Evolutionary conservation across 257 asterid genomes (phyloP), one percentile per base, ranked within the genome.

Genomic region (Primulina tabacum): DNA sequence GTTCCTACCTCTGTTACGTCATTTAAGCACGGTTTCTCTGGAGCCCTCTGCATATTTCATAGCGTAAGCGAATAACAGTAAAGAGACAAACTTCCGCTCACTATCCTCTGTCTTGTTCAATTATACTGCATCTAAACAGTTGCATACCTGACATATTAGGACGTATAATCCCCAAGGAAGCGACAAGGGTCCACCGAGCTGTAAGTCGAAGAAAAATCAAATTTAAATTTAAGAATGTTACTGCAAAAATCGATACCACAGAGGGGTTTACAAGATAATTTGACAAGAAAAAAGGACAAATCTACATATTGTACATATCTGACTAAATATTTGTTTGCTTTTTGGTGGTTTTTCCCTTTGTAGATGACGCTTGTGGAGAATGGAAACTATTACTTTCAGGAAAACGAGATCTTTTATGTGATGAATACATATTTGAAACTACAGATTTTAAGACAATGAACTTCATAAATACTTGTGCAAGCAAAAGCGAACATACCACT

Each of bases 161-260:
- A 93, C 96, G n/a, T 90, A 93, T 58, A 93, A 79, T 75, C 97
- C 99, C 99, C 99, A 93, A 7, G 97, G 99, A 74, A 93, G 97
- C 30, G 99, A 89, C 50, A 93, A 79, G 38, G 99, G 99, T 52
- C 99, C 99, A 64, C 96, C 97, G 4, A 93, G 89, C 97, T 90
- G 95, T 70, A 20, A 71, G 59, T 7, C n/a, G 37, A 33, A 71
- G 24, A 61, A 73, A 70, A 18, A 55, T 28, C 12, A 68, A 64
- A 72, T 61, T 24, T 76, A 56, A 74, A 70, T 73, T 24, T 11
- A 20, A 66, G 3, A 62, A 30, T n/a, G 55, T 55, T 7, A 14
- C n/a, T 67, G 53, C 21, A 3, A 58, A 34, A 28, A 34, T 53
- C 5, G 63, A 63, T 6, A 66, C 65, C n/a, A 28, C 58, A 10